phyloP scores from a whole-genome alignment of 176 grass and related monocot genomes.

The Carex cristatella region DNA sequence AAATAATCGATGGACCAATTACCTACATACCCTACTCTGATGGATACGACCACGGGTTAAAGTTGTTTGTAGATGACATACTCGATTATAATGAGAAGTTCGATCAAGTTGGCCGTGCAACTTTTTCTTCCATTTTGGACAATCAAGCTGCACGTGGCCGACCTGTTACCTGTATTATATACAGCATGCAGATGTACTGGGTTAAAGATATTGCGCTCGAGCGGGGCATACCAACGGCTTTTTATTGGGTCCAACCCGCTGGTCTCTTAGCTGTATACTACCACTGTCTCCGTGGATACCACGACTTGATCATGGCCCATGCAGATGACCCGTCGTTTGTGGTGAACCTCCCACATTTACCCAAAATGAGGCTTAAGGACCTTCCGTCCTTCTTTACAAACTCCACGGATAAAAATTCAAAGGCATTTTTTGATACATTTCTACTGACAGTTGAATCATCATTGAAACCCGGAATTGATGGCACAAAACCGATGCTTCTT shows the following conservation, averaged over 20 bases:
- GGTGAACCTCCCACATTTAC: constrained; percentile 36
- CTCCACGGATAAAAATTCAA: neutral
- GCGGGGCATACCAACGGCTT: constrained; percentile 25
- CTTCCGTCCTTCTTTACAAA: constrained; percentile 31
- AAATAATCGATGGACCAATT: constrained; percentile 5
- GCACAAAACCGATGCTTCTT: constrained; percentile 27
- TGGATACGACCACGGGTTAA: constrained; percentile 34
- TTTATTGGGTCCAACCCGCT: constrained; percentile 66
- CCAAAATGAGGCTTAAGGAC: constrained; percentile 28
- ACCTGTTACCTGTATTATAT: constrained; percentile 48
- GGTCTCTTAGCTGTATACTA: constrained; percentile 33
- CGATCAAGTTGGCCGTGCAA: neutral
- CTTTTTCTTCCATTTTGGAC: constrained; percentile 29
- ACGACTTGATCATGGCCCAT: constrained; percentile 22
- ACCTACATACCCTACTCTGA: constrained; percentile 34
- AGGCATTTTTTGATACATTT: neutral
- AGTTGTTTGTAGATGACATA: neutral
- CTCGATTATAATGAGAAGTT: neutral
- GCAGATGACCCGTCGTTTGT: constrained; percentile 23
- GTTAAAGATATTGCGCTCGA: constrained; percentile 29
- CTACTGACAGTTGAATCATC: constrained; percentile 11
- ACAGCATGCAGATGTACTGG: constrained; percentile 37
- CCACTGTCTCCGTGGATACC: constrained; percentile 33
- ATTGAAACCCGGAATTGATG: neutral
- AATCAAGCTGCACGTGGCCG: constrained; percentile 24